Evolutionary conservation across 768 basidiomycete genomes (phyloP).

Genomic region (Russula abietina): DNA sequence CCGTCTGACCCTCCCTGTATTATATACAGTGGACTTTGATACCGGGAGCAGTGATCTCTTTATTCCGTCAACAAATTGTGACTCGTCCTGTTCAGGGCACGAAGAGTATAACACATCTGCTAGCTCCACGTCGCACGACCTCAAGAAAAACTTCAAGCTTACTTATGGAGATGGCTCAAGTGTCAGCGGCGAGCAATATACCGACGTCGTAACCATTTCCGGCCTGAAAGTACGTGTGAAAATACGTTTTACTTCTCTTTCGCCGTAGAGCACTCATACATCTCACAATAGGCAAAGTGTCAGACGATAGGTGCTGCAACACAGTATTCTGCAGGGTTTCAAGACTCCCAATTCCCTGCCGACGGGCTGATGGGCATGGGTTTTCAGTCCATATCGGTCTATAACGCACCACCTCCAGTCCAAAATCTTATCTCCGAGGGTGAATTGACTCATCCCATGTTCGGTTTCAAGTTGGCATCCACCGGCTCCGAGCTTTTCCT

Average conservation of each 20-base stretch:
- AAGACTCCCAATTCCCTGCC: conserved; percentile 27
- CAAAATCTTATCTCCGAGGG: conserved; percentile 31
- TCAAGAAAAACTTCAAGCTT: background rate
- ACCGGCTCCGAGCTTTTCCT: too few species aligned
- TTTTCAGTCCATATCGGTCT: conserved; percentile 28
- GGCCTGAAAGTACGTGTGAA: too few species aligned
- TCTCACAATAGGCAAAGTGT: conserved; percentile 23
- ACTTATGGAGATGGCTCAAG: background rate
- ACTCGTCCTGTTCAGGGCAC: conserved; percentile 29
- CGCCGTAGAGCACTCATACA: background rate
- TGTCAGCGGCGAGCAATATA: conserved; percentile 37
- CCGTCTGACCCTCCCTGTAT: conserved; percentile 29
- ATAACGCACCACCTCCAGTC: conserved; percentile 28
- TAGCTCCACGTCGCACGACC: conserved; percentile 25
- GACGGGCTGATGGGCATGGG: conserved; percentile 44
- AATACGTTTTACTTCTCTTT: too few species aligned
- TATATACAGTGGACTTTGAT: conserved; percentile 36
- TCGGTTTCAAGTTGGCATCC: too few species aligned
- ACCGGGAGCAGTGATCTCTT: conserved; percentile 32
- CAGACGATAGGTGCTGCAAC: conserved; percentile 44
- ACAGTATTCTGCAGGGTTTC: conserved; percentile 33
- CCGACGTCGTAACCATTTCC: conserved; percentile 38
- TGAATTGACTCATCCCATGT: too few species aligned
- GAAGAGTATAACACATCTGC: background rate
- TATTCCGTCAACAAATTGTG: conserved; percentile 32